Evolutionary conservation across 192 early-diverging fungal genomes (phyloP).

Genomic region (Dissophora ornata): DNA sequence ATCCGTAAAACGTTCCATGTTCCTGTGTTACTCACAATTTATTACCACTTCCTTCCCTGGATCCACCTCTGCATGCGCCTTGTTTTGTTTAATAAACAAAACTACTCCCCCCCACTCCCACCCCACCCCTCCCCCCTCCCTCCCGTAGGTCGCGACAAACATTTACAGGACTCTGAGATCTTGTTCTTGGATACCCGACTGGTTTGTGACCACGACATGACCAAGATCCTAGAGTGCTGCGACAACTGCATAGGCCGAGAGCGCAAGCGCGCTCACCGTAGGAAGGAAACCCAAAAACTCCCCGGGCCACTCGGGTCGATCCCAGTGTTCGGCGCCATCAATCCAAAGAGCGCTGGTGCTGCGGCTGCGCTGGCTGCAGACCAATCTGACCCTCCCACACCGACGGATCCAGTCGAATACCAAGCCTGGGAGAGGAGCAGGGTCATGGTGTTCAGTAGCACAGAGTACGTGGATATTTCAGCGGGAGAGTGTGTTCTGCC

Average conservation of each 20-base stretch:
- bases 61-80: neutral
- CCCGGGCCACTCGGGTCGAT: slow-evolving; percentile 50
- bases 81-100: neutral
- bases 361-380: slow-evolving; percentile 46
- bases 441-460: slow-evolving; percentile 83
- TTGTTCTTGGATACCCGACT: slow-evolving; percentile 76
- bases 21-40: too few relatives aligned
- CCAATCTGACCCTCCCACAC: slow-evolving; percentile 37
- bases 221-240: slow-evolving; percentile 75
- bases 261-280: slow-evolving; percentile 65
- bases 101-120: neutral
- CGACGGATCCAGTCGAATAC: slow-evolving; percentile 57
- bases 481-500: slow-evolving; percentile 82
- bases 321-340: slow-evolving; percentile 61
- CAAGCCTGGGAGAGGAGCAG: slow-evolving; percentile 70
- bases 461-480: slow-evolving; percentile 75
- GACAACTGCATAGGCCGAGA: slow-evolving; percentile 78
- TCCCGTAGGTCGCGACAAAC: slow-evolving; percentile 47
- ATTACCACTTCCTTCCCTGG: too few relatives aligned
- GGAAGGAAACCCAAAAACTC: slow-evolving; percentile 43
- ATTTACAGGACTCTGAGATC: slow-evolving; percentile 57
- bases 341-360: slow-evolving; percentile 51
- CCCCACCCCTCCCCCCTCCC: neutral
- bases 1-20: too few relatives aligned
- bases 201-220: slow-evolving; percentile 79